These are phyloP conservation scores for Hypoxylon sp. DNA, from an alignment of 2,329 filamentous ascomycete genomes.

Conservation along the genomic window DNA sequence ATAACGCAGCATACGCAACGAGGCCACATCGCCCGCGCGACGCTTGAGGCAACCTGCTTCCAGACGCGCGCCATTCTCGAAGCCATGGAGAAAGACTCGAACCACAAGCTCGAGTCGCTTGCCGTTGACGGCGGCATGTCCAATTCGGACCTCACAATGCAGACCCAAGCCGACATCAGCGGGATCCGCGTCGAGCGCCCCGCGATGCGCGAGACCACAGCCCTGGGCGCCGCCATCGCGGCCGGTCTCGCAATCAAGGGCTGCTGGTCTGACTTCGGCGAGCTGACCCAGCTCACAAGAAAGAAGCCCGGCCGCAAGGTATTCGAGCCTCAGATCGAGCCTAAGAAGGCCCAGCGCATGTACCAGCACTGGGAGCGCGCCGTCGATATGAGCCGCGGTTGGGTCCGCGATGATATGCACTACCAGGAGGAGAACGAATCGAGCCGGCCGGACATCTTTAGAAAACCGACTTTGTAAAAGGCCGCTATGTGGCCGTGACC, in stretches of 20 bases:
- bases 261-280: slow-evolving; percentile 82
- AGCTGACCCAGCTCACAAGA: slow-evolving; percentile 75
- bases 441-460: slow-evolving; percentile 37
- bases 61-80: slow-evolving; percentile 93
- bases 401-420: slow-evolving; percentile 56
- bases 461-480: slow-evolving; percentile 39
- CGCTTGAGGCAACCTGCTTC: slow-evolving; percentile 91
- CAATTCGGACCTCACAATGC: slow-evolving; percentile 91
- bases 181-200: slow-evolving; percentile 86
- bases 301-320: slow-evolving; percentile 78
- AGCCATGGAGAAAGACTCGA: slow-evolving; percentile 90
- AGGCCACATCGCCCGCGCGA: slow-evolving; percentile 89
- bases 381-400: slow-evolving; percentile 71
- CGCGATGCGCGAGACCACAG: slow-evolving; percentile 90
- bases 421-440: slow-evolving; percentile 21
- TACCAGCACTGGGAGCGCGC: slow-evolving; percentile 70
- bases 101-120: slow-evolving; percentile 79
- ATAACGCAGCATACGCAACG: slow-evolving; percentile 88
- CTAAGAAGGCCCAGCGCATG: slow-evolving; percentile 59
- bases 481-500: no score
- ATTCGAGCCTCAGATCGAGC: slow-evolving; percentile 76
- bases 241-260: slow-evolving; percentile 83
- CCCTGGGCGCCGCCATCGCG: slow-evolving; percentile 88
- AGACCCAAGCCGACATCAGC: slow-evolving; percentile 89
- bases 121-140: slow-evolving; percentile 92